Evolutionary conservation across 23 red algal genomes (phyloP).

Genomic region (Gracilaria vermiculophylla): DNA sequence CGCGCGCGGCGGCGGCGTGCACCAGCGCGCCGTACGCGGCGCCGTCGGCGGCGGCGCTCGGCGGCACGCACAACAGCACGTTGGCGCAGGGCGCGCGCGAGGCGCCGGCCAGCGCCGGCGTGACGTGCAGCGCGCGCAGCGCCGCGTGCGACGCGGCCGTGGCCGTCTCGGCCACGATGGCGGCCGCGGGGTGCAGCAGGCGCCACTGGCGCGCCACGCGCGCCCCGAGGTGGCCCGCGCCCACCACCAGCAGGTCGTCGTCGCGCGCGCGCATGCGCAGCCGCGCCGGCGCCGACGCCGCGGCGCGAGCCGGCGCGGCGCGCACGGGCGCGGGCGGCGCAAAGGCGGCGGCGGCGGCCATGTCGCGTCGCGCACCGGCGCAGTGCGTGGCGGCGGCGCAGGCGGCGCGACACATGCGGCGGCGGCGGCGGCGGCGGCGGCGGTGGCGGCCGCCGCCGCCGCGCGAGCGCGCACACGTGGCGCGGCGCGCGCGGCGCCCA

Average conservation of each 20-base stretch:
- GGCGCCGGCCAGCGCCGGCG: conserved; percentile 17
- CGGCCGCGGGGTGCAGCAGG: conserved; percentile 1
- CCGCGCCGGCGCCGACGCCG: too few species aligned
- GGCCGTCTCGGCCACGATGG: conserved; percentile 68
- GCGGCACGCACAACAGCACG: conserved; percentile 84
- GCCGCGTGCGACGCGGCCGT: conserved; percentile 27
- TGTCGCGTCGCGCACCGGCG: too few species aligned
- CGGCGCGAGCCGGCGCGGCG: too few species aligned
- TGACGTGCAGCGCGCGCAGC: conserved; percentile 20
- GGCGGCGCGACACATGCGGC: too few species aligned
- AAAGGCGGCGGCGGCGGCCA: too few species aligned
- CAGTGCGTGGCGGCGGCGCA: too few species aligned
- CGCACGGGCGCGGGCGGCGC: too few species aligned
- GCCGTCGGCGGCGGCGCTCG: neutral
- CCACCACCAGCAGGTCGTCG: conserved; percentile 75
- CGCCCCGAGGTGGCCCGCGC: conserved; percentile 72
- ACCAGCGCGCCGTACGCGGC: conserved; percentile 47
- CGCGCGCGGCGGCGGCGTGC: conserved; percentile 1
- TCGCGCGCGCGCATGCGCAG: too few species aligned
- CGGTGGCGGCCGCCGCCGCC: too few species aligned
- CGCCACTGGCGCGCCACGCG: conserved; percentile 57
- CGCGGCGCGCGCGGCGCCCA: too few species aligned
- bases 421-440: too few species aligned
- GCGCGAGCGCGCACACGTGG: too few species aligned
- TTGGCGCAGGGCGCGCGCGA: conserved; percentile 3